Percentiles rank a stretch among this genome's conserved stretches.
These are phyloP conservation scores for Artemisia annua DNA, from an alignment of 129 eudicot species.

Conservation along the genomic window DNA sequence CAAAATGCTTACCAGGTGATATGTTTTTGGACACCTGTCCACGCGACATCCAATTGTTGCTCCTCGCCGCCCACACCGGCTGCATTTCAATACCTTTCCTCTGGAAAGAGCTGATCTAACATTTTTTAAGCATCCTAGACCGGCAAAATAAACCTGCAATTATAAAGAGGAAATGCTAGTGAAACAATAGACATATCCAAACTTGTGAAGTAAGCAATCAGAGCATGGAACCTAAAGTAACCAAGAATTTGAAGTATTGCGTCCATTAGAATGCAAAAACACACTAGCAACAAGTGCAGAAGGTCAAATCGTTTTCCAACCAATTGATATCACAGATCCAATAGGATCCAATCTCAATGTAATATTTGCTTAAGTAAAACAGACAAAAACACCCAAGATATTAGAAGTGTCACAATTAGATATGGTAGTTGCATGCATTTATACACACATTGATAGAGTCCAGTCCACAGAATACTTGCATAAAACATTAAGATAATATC, in stretches of 20 bases:
- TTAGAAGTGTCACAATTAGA: not conserved
- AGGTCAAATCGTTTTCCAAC: slow-evolving; percentile 7
- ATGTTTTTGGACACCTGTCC: slow-evolving; percentile 96
- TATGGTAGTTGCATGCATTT: slow-evolving; percentile 1
- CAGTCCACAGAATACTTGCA: slow-evolving; percentile 10
- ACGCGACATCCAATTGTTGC: slow-evolving; percentile 99
- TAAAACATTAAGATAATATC: not conserved
- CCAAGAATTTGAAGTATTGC: slow-evolving; percentile 1
- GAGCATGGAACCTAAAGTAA: slow-evolving; percentile 24
- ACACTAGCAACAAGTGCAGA: slow-evolving; percentile 19
- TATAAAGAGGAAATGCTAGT: slow-evolving; percentile 21
- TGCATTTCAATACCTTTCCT: slow-evolving; percentile 90
- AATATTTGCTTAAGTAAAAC: slow-evolving; percentile 5
- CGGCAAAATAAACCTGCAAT: slow-evolving; percentile 97
- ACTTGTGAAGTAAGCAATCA: not conserved
- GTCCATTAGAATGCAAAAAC: slow-evolving; percentile 17
- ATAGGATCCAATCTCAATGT: not conserved
- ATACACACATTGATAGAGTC: slow-evolving; percentile 4
- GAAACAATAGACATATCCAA: slow-evolving; percentile 2
- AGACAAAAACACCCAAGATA: slow-evolving; percentile 9
- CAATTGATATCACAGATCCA: slow-evolving; percentile 14
- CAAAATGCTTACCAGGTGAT: slow-evolving; percentile 74
- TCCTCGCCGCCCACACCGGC: slow-evolving; percentile 90
- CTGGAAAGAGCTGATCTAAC: slow-evolving; percentile 95
- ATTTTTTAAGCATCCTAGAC: slow-evolving; percentile 92